Evolutionary conservation across 1,139 yeast genomes (phyloP).

Genomic region (Yamadazyma sp.): DNA sequence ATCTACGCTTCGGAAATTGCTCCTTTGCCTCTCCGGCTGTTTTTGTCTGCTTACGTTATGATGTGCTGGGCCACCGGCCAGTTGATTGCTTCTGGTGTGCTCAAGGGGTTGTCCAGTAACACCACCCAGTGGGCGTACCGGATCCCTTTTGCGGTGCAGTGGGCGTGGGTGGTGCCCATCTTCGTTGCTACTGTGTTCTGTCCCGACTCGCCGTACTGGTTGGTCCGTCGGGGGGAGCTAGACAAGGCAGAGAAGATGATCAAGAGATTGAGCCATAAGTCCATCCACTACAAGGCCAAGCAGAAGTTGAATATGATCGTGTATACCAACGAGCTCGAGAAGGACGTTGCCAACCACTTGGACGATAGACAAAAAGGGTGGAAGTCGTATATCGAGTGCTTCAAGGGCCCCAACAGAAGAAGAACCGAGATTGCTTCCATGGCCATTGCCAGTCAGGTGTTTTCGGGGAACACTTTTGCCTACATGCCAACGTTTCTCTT

Average conservation of each 20-base stretch:
- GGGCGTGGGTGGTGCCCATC: conserved; percentile 32
- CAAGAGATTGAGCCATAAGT: conserved; percentile 7
- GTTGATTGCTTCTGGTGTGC: conserved; percentile 39
- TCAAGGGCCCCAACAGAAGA: conserved; percentile 20
- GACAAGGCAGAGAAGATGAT: conserved; percentile 11
- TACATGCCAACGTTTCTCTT: conserved; percentile 34
- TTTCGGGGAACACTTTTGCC: conserved; percentile 11
- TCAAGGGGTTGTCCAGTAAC: conserved; percentile 27
- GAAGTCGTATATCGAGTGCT: conserved; percentile 21
- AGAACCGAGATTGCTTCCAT: conserved; percentile 24
- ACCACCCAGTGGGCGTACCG: conserved; percentile 31
- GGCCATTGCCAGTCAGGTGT: conserved; percentile 13
- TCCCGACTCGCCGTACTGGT: conserved; percentile 23
- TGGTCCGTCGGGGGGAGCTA: conserved; percentile 9
- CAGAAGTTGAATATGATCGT: conserved; percentile 11
- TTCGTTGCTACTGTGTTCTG: conserved; percentile 25
- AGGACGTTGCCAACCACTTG: conserved; percentile 5
- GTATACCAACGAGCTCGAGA: conserved; percentile 13
- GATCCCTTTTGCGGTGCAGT: conserved; percentile 46
- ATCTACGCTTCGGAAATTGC: conserved; percentile 49
- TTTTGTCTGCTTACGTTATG: conserved; percentile 43
- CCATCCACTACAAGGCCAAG: conserved; percentile 9
- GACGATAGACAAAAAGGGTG: conserved; percentile 14
- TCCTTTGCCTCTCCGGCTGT: conserved; percentile 42
- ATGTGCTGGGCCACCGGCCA: conserved; percentile 48